These are phyloP conservation scores for Mycena crocata DNA, from an alignment of 768 basidiomycete genomes.

Conservation along the genomic window DNA sequence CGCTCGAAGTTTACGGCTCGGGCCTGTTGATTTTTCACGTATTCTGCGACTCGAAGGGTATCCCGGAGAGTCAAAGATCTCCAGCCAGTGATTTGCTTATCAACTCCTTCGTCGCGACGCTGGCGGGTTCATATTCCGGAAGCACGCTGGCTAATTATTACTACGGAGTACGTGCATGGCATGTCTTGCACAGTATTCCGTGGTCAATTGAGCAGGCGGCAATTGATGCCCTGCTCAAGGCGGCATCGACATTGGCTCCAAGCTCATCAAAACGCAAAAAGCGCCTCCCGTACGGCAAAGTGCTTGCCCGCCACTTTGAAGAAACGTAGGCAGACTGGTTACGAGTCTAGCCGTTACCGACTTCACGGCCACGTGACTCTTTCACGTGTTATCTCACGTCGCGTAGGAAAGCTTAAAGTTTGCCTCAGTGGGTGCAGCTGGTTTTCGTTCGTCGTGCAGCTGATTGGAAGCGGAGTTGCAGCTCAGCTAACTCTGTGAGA, in stretches of 20 bases:
- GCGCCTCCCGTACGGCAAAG: background rate
- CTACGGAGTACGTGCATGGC: background rate
- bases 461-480: no score
- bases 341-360: no score
- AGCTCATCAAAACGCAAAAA: background rate
- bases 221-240: background rate
- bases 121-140: background rate
- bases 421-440: no score
- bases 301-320: no score
- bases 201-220: background rate
- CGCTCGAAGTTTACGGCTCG: background rate
- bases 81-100: background rate
- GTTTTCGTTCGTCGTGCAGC: no score
- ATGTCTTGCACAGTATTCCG: background rate
- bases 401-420: no score
- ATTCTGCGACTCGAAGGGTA: background rate
- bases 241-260: background rate
- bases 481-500: no score
- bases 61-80: background rate
- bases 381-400: no score
- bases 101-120: background rate
- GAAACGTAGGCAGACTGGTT: no score
- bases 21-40: background rate
- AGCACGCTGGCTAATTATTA: background rate
- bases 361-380: no score